A percentile compares a stretch with the other conserved stretches of the same genome.
phyloP scores from a whole-genome alignment of 768 basidiomycete species.

The Amanita rubescens region DNA sequence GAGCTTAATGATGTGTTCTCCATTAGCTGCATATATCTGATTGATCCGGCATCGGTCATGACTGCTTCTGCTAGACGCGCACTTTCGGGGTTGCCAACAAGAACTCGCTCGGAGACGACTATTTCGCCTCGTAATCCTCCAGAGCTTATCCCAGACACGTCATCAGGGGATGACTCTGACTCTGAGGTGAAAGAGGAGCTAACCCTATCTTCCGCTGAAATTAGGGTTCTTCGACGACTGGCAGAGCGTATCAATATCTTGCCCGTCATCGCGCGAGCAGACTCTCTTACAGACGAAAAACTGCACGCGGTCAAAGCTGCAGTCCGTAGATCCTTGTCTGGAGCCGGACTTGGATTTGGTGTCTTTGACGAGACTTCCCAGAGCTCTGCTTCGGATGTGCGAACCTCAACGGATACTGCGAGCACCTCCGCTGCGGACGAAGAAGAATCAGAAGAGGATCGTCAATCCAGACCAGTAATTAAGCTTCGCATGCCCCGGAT shows the following conservation, averaged over 20 bases:
- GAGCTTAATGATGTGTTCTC: constrained; percentile 9
- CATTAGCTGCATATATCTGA: constrained; percentile 73
- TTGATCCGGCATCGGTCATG: constrained; percentile 70
- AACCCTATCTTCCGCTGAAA: constrained; percentile 70
- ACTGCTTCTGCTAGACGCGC: constrained; percentile 44
- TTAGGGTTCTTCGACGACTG: constrained; percentile 72
- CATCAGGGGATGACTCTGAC: constrained; percentile 41
- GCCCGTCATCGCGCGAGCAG: constrained; percentile 73
- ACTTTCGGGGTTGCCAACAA: constrained; percentile 39
- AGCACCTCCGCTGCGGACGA: constrained; percentile 19
- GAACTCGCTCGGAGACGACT: constrained; percentile 61
- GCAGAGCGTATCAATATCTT: constrained; percentile 71
- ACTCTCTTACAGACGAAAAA: constrained; percentile 78
- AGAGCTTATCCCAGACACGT: constrained; percentile 49
- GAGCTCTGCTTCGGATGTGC: not conserved
- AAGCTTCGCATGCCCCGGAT: constrained; percentile 55
- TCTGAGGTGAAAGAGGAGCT: constrained; percentile 44
- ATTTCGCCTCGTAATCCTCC: constrained; percentile 46
- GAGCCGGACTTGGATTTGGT: constrained; percentile 68
- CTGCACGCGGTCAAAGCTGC: constrained; percentile 53
- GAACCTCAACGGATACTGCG: constrained; percentile 16
- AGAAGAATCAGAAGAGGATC: constrained; percentile 41
- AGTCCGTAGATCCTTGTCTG: constrained; percentile 59
- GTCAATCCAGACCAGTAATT: constrained; percentile 67
- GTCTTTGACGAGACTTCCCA: constrained; percentile 36